phyloP scores from a whole-genome alignment of 192 early-diverging fungal genomes.

The Lunasporangiospora selenospora region DNA sequence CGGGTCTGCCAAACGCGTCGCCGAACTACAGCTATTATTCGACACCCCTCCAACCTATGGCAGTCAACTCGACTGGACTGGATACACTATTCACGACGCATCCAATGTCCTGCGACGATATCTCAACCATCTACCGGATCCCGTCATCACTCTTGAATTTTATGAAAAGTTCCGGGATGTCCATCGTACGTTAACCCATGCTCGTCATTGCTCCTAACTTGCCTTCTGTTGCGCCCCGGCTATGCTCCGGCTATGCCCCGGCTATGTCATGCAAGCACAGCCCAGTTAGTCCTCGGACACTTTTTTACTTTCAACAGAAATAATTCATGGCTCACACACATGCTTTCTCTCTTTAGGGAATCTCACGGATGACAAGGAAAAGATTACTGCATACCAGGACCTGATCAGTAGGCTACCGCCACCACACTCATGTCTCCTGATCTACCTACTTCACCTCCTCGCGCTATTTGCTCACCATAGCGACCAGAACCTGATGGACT shows the following conservation, averaged over 20 bases:
- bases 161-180: constrained; percentile 73
- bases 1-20: constrained; percentile 76
- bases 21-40: constrained; percentile 71
- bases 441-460: constrained; percentile 75
- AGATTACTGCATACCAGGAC: constrained; percentile 58
- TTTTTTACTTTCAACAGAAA: not conserved
- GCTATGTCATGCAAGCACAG: no score
- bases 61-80: constrained; percentile 63
- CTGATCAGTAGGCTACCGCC: constrained; percentile 64
- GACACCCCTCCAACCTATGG: constrained; percentile 71
- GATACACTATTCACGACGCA: constrained; percentile 81
- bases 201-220: not conserved
- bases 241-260: not conserved
- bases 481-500: constrained; percentile 70
- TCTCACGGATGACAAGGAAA: constrained; percentile 32
- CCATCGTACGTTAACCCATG: constrained; percentile 54
- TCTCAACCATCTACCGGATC: constrained; percentile 73
- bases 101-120: constrained; percentile 77
- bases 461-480: constrained; percentile 59
- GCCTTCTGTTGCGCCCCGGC: not conserved
- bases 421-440: constrained; percentile 68
- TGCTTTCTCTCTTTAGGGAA: constrained; percentile 46
- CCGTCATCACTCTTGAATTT: constrained; percentile 70
- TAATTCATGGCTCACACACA: no score
- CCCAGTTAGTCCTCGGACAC: not conserved